Evolutionary conservation across 768 basidiomycete species (phyloP).

Genomic region (Lentinus brumalis): DNA sequence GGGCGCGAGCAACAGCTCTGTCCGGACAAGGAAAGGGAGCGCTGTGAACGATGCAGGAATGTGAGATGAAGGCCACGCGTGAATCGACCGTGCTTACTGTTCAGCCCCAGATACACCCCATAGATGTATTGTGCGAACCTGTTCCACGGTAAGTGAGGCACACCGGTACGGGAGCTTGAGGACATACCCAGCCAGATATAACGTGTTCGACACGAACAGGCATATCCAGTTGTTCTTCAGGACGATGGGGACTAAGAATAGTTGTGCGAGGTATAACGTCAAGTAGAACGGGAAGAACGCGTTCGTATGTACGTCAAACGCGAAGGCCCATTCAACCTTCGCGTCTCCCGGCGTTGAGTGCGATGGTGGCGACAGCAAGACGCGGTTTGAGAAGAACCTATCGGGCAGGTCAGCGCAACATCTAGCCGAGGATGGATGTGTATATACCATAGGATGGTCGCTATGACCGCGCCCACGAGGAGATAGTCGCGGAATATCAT

Average conservation of each 20-base stretch:
- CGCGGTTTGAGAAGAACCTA: constrained; percentile 74
- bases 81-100: constrained; percentile 48
- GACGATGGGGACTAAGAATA: constrained; percentile 83
- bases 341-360: constrained; percentile 73
- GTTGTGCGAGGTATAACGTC: constrained; percentile 85
- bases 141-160: neutral
- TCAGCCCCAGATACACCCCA: constrained; percentile 85
- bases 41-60: constrained; percentile 44
- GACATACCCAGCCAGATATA: constrained; percentile 83
- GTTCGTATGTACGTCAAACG: constrained; percentile 96
- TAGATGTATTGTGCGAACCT: constrained; percentile 91
- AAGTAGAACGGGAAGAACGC: constrained; percentile 95
- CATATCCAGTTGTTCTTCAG: constrained; percentile 92
- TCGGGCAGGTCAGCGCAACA: constrained; percentile 8
- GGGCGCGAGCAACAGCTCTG: constrained; percentile 89
- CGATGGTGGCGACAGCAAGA: constrained; percentile 70
- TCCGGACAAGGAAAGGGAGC: constrained; percentile 90
- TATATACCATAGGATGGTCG: constrained; percentile 75
- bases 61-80: constrained; percentile 11
- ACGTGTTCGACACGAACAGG: constrained; percentile 87
- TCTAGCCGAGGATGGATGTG: neutral
- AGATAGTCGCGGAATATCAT: constrained; percentile 94
- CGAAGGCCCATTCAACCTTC: constrained; percentile 88
- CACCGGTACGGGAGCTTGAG: neutral
- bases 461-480: constrained; percentile 68